Conservation (phyloP, 2,329 filamentous ascomycete genomes). For the Ceratocystis alfenasii region DNA sequence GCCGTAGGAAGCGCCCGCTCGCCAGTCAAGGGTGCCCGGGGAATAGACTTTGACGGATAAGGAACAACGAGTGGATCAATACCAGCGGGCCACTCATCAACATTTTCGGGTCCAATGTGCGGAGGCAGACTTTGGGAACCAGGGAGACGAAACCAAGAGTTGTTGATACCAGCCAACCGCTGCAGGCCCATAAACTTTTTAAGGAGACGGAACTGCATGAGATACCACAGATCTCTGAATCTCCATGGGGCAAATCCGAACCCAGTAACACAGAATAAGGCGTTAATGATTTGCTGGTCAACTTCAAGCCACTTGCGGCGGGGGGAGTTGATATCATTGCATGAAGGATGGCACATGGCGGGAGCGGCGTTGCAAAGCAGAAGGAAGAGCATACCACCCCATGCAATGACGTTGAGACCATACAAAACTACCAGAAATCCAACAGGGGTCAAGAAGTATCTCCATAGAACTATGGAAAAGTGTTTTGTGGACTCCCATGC, state of each 20-base stretch:
- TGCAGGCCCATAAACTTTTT: constrained; percentile 47
- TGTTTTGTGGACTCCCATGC: constrained; percentile 48
- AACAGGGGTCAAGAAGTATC: constrained; percentile 60
- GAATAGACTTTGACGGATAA: constrained; percentile 49
- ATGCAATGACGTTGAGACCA: constrained; percentile 70
- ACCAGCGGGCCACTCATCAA: constrained; percentile 33
- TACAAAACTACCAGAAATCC: constrained; percentile 71
- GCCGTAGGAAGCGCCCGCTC: constrained; percentile 53
- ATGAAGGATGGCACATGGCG: constrained; percentile 59
- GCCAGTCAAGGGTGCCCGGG: constrained; percentile 59
- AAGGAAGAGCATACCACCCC: constrained; percentile 85
- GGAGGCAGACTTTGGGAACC: constrained; percentile 49
- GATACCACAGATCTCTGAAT: constrained; percentile 65
- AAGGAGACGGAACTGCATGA: constrained; percentile 50
- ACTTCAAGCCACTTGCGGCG: constrained; percentile 77
- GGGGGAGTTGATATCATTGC: constrained; percentile 61
- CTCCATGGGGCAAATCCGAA: constrained; percentile 79
- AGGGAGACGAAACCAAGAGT: constrained; percentile 61
- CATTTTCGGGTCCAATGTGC: constrained; percentile 41
- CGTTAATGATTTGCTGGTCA: constrained; percentile 60
- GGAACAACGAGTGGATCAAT: constrained; percentile 38
- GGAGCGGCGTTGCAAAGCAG: constrained; percentile 64
- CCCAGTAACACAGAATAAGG: constrained; percentile 72
- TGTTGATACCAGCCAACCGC: constrained; percentile 60
- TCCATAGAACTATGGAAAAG: constrained; percentile 51